A percentile compares a stretch with the other conserved stretches of the same genome.
phyloP scores from a whole-genome alignment of 2,329 filamentous ascomycete genomes.

The Escovopsis sp. region DNA sequence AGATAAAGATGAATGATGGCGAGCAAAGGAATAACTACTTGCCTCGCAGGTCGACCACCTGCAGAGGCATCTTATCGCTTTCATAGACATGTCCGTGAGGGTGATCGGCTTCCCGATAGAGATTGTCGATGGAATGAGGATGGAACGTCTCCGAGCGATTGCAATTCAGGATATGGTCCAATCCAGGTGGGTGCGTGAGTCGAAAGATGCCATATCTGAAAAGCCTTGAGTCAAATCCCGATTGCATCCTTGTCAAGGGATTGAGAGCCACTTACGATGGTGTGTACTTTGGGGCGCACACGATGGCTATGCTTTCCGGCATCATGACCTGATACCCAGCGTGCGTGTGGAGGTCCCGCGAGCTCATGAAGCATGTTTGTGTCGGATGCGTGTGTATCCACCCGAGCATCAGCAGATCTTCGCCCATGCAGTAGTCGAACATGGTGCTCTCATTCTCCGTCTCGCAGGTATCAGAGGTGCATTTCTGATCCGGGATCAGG shows the following conservation, averaged over 20 bases:
- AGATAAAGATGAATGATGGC: not conserved
- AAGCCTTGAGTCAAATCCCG: not conserved
- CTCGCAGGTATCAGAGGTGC: conserved; percentile 87
- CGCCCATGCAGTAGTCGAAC: conserved; percentile 76
- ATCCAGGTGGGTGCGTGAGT: conserved; percentile 80
- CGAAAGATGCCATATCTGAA: conserved; percentile 82
- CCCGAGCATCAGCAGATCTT: conserved; percentile 74
- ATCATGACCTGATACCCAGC: conserved; percentile 93
- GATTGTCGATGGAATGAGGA: conserved; percentile 48
- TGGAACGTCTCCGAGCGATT: conserved; percentile 72
- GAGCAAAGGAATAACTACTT: conserved; percentile 4
- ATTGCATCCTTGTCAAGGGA: not conserved
- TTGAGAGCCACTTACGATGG: conserved; percentile 45
- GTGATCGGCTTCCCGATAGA: conserved; percentile 62
- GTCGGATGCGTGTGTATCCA: conserved; percentile 98
- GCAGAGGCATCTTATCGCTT: conserved; percentile 47
- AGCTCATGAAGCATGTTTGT: conserved; percentile 97
- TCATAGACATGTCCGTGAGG: conserved; percentile 57
- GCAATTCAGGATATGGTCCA: conserved; percentile 73
- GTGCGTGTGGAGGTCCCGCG: conserved; percentile 83
- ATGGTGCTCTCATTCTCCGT: conserved; percentile 74
- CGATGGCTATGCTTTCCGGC: conserved; percentile 89
- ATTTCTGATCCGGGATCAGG: conserved; percentile 79
- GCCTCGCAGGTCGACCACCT: conserved; percentile 37
- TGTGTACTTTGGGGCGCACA: conserved; percentile 72